A percentile compares a stretch with the other conserved stretches of the same genome.
phyloP scores from a whole-genome alignment of 1,284 basidiomycete genomes.

The Marasmius tenuissimus region DNA sequence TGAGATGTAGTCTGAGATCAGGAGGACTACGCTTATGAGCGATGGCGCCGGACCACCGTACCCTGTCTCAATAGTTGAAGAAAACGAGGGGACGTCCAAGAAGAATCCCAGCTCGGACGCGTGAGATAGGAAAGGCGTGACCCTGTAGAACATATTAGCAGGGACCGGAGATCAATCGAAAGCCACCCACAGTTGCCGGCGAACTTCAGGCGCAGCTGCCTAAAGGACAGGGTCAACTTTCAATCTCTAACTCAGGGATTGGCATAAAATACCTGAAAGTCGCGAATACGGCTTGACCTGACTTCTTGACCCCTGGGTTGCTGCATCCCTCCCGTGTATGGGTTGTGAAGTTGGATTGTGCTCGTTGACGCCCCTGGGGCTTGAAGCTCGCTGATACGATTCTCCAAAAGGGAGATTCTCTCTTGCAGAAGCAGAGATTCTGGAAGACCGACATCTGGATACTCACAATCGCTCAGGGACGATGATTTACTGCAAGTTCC shows the following conservation, averaged over 20 bases:
- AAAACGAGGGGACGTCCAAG: slow-evolving; percentile 29
- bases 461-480: slow-evolving; percentile 11
- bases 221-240: neutral
- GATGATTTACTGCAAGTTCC: slow-evolving; percentile 7
- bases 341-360: slow-evolving; percentile 3
- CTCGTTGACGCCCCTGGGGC: neutral
- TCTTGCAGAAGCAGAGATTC: slow-evolving; percentile 6
- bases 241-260: neutral
- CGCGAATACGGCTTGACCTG: neutral
- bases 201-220: neutral
- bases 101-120: slow-evolving; percentile 38
- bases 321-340: neutral
- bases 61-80: neutral
- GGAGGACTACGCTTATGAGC: neutral
- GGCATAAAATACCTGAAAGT: neutral
- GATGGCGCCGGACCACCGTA: neutral
- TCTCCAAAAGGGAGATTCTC: slow-evolving; percentile 8
- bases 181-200: slow-evolving; percentile 1
- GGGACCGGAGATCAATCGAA: neutral
- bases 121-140: slow-evolving; percentile 32
- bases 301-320: neutral
- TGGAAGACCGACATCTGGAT: slow-evolving; percentile 1
- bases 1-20: neutral
- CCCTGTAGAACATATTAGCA: slow-evolving; percentile 18
- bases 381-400: slow-evolving; percentile 6